A percentile compares a stretch with the other conserved stretches of the same genome.
These are phyloP conservation scores for Fusarium penzigii DNA, from an alignment of 2,329 filamentous ascomycete genomes.

Conservation along the genomic window DNA sequence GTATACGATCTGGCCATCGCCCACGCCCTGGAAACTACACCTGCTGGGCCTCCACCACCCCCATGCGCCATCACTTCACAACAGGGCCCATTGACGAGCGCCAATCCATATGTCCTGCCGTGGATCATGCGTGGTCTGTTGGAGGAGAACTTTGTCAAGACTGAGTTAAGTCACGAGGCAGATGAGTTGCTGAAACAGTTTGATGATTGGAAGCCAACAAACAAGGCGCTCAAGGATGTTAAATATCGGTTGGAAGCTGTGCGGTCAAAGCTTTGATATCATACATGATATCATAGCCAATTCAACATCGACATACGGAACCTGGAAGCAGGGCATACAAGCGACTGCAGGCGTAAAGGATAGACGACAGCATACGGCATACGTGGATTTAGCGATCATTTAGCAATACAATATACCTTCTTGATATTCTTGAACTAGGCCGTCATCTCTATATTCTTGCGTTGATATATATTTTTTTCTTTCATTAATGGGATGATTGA, in stretches of 20 bases:
- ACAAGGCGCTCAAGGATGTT: constrained; percentile 91
- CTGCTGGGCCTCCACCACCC: constrained; percentile 42
- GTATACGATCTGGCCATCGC: constrained; percentile 80
- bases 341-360: neutral
- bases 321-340: neutral
- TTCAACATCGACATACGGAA: neutral
- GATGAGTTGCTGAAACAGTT: constrained; percentile 81
- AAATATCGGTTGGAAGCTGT: constrained; percentile 93
- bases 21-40: constrained; percentile 72
- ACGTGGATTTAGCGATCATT: neutral
- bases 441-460: neutral
- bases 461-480: neutral
- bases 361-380: neutral
- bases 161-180: constrained; percentile 75
- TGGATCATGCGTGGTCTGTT: constrained; percentile 94
- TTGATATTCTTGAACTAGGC: neutral
- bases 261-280: constrained; percentile 69
- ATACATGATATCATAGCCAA: neutral
- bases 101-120: constrained; percentile 88
- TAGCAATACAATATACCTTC: neutral
- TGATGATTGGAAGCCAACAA: constrained; percentile 88
- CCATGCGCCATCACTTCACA: constrained; percentile 29
- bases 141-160: constrained; percentile 88
- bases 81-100: constrained; percentile 42
- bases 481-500: neutral